Base-by-base conservation (phyloP, 768 basidiomycete species). In the Boletus edulis region DNA sequence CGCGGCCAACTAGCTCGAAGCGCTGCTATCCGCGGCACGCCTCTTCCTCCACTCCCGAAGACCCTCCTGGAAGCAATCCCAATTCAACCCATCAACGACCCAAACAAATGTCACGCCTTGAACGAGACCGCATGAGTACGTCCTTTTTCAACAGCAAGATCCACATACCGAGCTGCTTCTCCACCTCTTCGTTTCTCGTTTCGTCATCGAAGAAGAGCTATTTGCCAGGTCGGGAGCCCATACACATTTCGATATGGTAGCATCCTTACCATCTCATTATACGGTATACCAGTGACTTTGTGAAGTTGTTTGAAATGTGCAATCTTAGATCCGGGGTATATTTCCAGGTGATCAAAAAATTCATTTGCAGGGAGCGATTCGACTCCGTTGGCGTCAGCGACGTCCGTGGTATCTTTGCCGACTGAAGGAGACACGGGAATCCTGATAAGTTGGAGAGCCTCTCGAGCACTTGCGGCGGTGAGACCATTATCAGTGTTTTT, bases 311-410 rank as follows among this genome's bases (percentile, higher is more conserved):
- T 84, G 75, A 95, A 95, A 65, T 94, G 92, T 5, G 79, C 78
- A 17, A 92, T 73, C 73, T 95, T 94, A 22, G 91, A 91, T 15
- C 88, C 85, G 24, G 87, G 87, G 64, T 87, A 91, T 68, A 91
- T 88, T 63, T 91, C 87, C 43, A 82, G 59, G 54, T 89, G 80
- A 62, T 87, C 81, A 63, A 91, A 89, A 58, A 83, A 86, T 31
- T 78, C 68, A 50, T 80, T 75, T 0, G 87, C 89, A 17, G 79
- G 72, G 13, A 66, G 74, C 0, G 76, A 68, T 8, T 67, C 60
- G 2, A 58, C 67, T 34, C 59, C 63, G 37, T 52, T 17, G 2
- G 38, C 29, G 41, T 51, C 57, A 15, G 49, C 22, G 2, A 31
- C 42, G 13, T 52, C 37, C 29, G 51, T 51, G 31, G 44, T 46